These are phyloP conservation scores for Leccinum obscurum DNA, from an alignment of 768 basidiomycete species.

Conservation along the genomic window DNA sequence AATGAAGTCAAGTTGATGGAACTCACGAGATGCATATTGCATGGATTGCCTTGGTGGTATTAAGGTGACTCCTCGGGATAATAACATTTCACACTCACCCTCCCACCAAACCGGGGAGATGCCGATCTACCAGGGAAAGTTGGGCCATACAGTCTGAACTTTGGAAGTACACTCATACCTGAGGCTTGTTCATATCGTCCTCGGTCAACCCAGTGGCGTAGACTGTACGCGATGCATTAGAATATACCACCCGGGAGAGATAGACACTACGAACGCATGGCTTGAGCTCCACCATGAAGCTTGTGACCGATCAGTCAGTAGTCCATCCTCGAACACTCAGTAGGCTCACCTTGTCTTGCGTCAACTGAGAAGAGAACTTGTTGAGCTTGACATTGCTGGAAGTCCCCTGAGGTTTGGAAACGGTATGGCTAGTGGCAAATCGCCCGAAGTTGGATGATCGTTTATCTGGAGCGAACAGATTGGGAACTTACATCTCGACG, in stretches of 20 bases:
- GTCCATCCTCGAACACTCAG: not conserved
- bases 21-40: constrained; percentile 77
- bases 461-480: not conserved
- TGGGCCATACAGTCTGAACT: constrained; percentile 6
- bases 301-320: constrained; percentile 22
- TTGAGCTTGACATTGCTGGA: constrained; percentile 55
- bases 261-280: constrained; percentile 65
- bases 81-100: constrained; percentile 43
- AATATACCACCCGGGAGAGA: not conserved
- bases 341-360: constrained; percentile 71
- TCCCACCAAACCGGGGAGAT: constrained; percentile 94
- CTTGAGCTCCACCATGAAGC: constrained; percentile 76
- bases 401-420: constrained; percentile 23
- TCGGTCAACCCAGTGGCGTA: constrained; percentile 78
- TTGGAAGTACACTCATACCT: constrained; percentile 43
- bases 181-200: constrained; percentile 82
- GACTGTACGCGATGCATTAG: constrained; percentile 36
- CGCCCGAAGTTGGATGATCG: not conserved
- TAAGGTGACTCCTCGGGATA: not conserved
- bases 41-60: constrained; percentile 67
- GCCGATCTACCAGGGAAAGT: constrained; percentile 57
- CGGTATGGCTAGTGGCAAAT: constrained; percentile 16
- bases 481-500: constrained; percentile 57
- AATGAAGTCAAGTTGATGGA: not conserved
- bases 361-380: constrained; percentile 71